Conservation (phyloP, 2,329 filamentous ascomycete species). For the Paracamarosporium sp. region DNA sequence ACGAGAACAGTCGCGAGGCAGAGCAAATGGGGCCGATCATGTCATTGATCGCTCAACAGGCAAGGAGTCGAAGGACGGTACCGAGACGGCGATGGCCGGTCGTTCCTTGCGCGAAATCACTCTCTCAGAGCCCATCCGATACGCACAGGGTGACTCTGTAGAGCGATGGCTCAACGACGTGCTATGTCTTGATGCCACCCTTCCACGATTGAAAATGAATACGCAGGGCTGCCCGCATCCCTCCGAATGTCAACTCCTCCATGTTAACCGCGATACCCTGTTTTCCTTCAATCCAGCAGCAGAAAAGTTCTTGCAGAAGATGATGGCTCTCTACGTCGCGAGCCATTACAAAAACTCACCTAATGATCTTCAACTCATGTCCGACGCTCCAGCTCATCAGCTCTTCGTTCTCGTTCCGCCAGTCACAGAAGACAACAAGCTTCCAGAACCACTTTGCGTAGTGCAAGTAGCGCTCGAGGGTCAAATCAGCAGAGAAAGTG, state of each 20-base stretch:
- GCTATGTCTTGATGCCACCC: constrained; percentile 89
- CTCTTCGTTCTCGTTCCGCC: constrained; percentile 93
- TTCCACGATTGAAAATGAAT: constrained; percentile 76
- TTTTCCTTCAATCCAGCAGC: constrained; percentile 98
- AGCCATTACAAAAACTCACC: constrained; percentile 98
- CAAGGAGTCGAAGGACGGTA: constrained; percentile 59
- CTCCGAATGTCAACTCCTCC: constrained; percentile 86
- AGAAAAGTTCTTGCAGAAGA: constrained; percentile 95
- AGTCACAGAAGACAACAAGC: constrained; percentile 75
- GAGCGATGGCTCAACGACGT: constrained; percentile 97
- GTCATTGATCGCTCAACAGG: constrained; percentile 82
- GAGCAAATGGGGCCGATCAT: constrained; percentile 61
- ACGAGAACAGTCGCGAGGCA: constrained; percentile 84
- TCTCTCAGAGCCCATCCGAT: constrained; percentile 91
- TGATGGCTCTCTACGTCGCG: constrained; percentile 97
- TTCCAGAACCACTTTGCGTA: constrained; percentile 93
- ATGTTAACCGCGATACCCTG: constrained; percentile 94
- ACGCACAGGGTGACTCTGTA: constrained; percentile 86
- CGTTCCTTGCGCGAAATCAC: constrained; percentile 91
- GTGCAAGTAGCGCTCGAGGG: constrained; percentile 95
- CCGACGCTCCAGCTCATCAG: constrained; percentile 94
- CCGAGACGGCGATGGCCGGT: constrained; percentile 55
- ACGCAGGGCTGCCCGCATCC: constrained; percentile 87
- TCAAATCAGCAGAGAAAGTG: constrained; percentile 90
- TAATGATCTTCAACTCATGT: constrained; percentile 98